Conservation (phyloP, 345 rosid genomes). For the Arabidopsis suecica region DNA sequence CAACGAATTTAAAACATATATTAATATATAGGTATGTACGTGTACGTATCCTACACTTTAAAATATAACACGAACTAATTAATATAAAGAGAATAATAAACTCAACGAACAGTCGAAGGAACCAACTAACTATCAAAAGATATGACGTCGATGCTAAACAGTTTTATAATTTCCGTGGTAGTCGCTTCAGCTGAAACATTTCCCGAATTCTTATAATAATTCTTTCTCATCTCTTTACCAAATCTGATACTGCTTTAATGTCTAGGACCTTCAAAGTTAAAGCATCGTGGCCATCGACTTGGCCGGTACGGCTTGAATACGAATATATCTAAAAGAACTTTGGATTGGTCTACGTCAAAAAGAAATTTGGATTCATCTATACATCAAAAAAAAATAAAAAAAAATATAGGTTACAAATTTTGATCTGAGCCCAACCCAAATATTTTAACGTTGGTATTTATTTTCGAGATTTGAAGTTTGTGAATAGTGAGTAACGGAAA, state of each 20-base stretch:
- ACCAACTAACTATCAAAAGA: constrained; percentile 43
- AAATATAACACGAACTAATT: neutral
- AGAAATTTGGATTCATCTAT: too few relatives aligned
- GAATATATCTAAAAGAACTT: constrained; percentile 16
- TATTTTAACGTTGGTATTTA: neutral
- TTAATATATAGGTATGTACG: constrained; percentile 2
- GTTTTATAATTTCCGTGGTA: neutral
- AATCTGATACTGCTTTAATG: constrained; percentile 37
- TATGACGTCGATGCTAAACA: constrained; percentile 4
- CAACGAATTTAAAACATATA: constrained; percentile 2
- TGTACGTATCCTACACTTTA: constrained; percentile 11
- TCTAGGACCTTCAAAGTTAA: constrained; percentile 34
- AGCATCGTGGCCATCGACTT: constrained; percentile 24
- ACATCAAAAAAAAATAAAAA: neutral
- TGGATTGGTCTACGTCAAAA: constrained; percentile 19
- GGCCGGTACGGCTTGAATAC: constrained; percentile 31
- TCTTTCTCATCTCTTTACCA: neutral
- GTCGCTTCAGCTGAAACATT: constrained; percentile 35
- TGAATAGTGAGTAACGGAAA: neutral
- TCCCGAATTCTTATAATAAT: constrained; percentile 1
- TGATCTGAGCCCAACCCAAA: neutral
- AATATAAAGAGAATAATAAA: neutral
- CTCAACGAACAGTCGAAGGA: constrained; percentile 39
- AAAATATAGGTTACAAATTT: neutral
- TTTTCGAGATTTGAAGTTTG: neutral